A percentile compares a stretch with the other conserved stretches of the same genome.
phyloP scores from a whole-genome alignment of 2,329 filamentous ascomycete genomes.

The Rhynchosporium graminicola region DNA sequence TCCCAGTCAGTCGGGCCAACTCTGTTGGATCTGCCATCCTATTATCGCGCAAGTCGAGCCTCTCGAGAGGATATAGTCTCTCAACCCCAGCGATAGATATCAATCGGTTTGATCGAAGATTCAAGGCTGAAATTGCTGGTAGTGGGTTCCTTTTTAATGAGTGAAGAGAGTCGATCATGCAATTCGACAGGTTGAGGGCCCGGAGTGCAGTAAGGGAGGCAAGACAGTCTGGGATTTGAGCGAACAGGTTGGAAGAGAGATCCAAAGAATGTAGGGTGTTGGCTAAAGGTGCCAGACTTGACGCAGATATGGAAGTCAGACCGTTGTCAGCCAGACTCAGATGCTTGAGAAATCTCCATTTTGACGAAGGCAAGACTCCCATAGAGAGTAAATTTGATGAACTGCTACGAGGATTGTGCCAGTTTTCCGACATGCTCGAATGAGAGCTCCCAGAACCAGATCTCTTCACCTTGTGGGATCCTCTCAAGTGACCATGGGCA shows the following conservation, averaged over 20 bases:
- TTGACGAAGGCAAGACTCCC: constrained; percentile 75
- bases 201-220: constrained; percentile 84
- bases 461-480: constrained; percentile 72
- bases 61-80: constrained; percentile 82
- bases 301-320: constrained; percentile 74
- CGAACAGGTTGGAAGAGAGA: constrained; percentile 88
- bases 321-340: constrained; percentile 90
- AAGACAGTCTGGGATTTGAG: constrained; percentile 90
- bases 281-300: constrained; percentile 78
- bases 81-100: constrained; percentile 88
- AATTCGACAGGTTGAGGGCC: constrained; percentile 90
- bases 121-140: constrained; percentile 90
- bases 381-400: constrained; percentile 74
- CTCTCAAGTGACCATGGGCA: constrained; percentile 60
- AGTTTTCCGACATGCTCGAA: constrained; percentile 69
- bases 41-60: constrained; percentile 90
- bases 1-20: constrained; percentile 82
- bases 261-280: constrained; percentile 91
- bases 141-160: constrained; percentile 83
- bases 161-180: constrained; percentile 95
- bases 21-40: constrained; percentile 87
- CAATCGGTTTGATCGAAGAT: constrained; percentile 85
- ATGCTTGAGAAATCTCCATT: constrained; percentile 94
- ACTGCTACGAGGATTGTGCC: constrained; percentile 67
- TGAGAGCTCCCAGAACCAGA: constrained; percentile 93